Conservation (phyloP, 305 asterid genomes). For the Fraxinus sp. region DNA sequence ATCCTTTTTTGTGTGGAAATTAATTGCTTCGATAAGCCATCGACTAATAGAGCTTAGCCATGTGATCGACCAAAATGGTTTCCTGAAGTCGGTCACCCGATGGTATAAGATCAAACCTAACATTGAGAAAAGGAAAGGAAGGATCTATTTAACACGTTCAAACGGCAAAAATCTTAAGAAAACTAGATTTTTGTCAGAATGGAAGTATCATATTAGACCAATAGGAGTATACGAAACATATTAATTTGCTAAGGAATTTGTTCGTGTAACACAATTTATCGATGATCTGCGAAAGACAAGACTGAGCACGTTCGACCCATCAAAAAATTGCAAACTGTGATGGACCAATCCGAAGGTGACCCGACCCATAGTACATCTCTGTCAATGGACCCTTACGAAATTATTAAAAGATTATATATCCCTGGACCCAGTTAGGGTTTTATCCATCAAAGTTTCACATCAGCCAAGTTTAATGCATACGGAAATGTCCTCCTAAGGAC, state of each 20-base stretch:
- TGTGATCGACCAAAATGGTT: not conserved
- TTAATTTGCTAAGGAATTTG: not conserved
- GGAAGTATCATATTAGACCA: not conserved
- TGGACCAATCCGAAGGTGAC: not conserved
- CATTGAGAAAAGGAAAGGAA: not conserved
- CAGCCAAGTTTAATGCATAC: constrained; percentile 29
- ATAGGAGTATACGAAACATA: not conserved
- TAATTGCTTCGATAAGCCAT: not conserved
- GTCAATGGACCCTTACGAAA: constrained; percentile 21
- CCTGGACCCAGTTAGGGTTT: constrained; percentile 14
- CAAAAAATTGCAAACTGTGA: not conserved
- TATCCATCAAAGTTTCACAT: constrained; percentile 7
- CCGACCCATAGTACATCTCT: not conserved
- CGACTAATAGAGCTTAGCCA: not conserved
- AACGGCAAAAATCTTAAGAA: not conserved
- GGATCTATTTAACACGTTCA: too few relatives aligned
- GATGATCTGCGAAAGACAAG: not conserved
- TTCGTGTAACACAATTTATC: not conserved
- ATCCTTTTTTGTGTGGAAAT: not conserved
- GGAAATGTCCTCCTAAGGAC: constrained; percentile 37
- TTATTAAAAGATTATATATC: not conserved
- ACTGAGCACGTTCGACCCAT: not conserved
- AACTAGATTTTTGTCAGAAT: too few relatives aligned
- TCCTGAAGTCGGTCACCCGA: not conserved
- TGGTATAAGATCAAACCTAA: not conserved